These are phyloP conservation scores for Chlorophyllum brunneum DNA, from an alignment of 768 basidiomycete genomes.

Conservation along the genomic window DNA sequence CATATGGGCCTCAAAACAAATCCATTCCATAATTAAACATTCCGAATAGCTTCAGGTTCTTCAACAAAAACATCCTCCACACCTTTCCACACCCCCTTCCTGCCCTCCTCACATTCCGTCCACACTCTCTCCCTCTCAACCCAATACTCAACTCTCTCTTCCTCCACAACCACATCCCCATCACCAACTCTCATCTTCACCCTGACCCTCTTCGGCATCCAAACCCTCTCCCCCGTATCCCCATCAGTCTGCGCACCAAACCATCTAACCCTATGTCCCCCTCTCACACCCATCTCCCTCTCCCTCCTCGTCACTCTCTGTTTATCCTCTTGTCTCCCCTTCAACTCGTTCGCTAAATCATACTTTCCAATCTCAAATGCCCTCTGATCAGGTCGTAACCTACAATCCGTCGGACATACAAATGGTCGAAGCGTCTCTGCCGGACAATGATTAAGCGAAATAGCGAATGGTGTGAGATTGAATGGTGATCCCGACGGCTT, in stretches of 20 bases:
- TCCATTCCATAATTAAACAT: not conserved
- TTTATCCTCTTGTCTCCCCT: conserved; percentile 76
- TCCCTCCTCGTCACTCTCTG: conserved; percentile 71
- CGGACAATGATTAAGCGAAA: conserved; percentile 89
- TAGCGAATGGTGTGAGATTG: conserved; percentile 92
- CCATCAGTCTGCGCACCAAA: conserved; percentile 78
- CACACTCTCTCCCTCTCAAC: conserved; percentile 34
- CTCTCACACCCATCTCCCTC: conserved; percentile 68
- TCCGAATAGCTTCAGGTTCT: conserved; percentile 37
- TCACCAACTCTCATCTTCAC: conserved; percentile 24
- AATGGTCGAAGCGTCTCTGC: conserved; percentile 62
- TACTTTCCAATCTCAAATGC: conserved; percentile 91
- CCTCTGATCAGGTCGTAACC: conserved; percentile 88
- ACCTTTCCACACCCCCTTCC: conserved; percentile 35
- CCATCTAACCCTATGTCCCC: conserved; percentile 84
- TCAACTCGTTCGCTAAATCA: conserved; percentile 78
- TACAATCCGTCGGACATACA: conserved; percentile 87
- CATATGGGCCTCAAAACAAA: too few relatives aligned
- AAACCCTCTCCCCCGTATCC: conserved; percentile 88
- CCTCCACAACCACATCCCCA: conserved; percentile 40
- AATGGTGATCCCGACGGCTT: conserved; percentile 79
- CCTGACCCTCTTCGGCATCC: conserved; percentile 64
- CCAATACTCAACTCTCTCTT: conserved; percentile 24
- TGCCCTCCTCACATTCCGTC: conserved; percentile 25
- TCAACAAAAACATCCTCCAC: conserved; percentile 85